These are phyloP conservation scores for Phytopythium aichiense DNA, from an alignment of 352 stramenopile species.

Conservation along the genomic window DNA sequence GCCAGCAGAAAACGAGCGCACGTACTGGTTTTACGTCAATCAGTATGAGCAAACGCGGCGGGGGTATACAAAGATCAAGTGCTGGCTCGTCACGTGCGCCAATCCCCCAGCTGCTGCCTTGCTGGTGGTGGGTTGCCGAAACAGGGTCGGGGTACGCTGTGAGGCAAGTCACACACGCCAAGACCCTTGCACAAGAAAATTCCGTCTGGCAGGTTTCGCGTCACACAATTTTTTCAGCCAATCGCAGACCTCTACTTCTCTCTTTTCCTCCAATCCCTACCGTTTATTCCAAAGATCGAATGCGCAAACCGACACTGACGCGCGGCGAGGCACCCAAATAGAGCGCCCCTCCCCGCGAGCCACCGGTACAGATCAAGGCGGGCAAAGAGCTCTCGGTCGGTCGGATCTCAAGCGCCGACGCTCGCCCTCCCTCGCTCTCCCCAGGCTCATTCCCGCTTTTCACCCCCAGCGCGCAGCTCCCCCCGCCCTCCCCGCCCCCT, in stretches of 20 bases:
- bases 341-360: background rate
- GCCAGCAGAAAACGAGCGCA: background rate
- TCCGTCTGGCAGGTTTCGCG: background rate
- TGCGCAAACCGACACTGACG: conserved; percentile 2
- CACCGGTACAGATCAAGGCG: conserved; percentile 3
- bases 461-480: conserved; percentile 10
- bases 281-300: background rate
- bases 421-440: background rate
- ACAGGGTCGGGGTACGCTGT: background rate
- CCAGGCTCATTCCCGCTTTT: conserved; percentile 28
- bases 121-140: background rate
- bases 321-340: conserved; percentile 3
- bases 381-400: background rate
- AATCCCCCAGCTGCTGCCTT: background rate
- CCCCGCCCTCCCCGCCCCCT: background rate
- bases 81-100: conserved; percentile 2
- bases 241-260: background rate
- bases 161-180: background rate
- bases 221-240: background rate
- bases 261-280: background rate
- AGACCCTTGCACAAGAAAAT: background rate
- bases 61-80: background rate
- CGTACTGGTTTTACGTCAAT: background rate
- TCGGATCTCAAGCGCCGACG: background rate
- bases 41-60: background rate